Evolutionary conservation across 1,284 basidiomycete genomes (phyloP), one percentile per base, ranked within the genome.

Genomic region (Heterobasidion parviporum): DNA sequence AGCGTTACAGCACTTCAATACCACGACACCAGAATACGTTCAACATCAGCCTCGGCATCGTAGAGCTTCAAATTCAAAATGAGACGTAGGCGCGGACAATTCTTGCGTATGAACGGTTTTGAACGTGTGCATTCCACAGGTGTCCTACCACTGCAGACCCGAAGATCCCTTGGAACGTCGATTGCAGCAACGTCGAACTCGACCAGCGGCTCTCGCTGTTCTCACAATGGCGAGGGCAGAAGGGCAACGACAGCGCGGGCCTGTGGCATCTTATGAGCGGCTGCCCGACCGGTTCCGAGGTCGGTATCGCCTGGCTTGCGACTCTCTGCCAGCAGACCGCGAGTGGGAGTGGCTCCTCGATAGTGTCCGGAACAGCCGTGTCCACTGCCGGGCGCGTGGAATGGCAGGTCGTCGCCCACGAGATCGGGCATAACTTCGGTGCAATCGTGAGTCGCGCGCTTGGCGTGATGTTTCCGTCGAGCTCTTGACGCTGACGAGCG

Each of bases 191-290:
- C 6, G 60, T 67, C 26, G 77, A 76, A 8, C 73, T 92, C 57
- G 85, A 90, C 65, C 71, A 81, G 52, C 81, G 92, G 2, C 77
- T 96, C 32, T 91, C 88, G 20, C 69, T 83, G 14, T 95, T 97
- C 69, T 92, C 89, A 16, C 73, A 82, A 55, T 96, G 93, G 93
- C 77, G 92, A 59, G 91, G 91, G 0, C 65, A 73, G 55, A 85
- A 85, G 62, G 81, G 82, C n/a, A 70, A 74, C 43, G 89, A 92
- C 66, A 79, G 81, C 38, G 81, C 81, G 15, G 94, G 92, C 1
- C 75, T 97, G 32, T 95, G 92, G 90, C 92, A 95, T 72, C 74
- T 97, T 12, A 88, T 95, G 85, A 93, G 87, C 60, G 87, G 87
- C 16, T 93, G 92, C 69, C 83, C 87, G 14, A 88, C 88, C 6